Evolutionary conservation across 2,329 filamentous ascomycete genomes (phyloP).

Genomic region (Xylariaceae sp.): DNA sequence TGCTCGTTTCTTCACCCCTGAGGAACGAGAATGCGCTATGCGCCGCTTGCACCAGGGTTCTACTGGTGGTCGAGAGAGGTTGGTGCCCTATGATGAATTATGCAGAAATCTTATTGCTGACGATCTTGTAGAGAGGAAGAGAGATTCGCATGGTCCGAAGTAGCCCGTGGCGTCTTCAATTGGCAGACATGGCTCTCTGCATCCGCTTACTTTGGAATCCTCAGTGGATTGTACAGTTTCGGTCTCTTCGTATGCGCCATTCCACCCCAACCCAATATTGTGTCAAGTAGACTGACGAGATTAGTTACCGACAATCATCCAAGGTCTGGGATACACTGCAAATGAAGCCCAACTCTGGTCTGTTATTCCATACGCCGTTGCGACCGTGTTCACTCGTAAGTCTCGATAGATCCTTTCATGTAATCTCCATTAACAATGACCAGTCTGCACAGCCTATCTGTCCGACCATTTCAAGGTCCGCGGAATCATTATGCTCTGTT

Average conservation of each 20-base stretch:
- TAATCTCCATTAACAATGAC: background rate
- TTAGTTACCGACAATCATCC: conserved; percentile 59
- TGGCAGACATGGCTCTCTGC: conserved; percentile 60
- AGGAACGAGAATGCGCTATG: conserved; percentile 47
- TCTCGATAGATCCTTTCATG: conserved; percentile 4
- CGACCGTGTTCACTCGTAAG: conserved; percentile 49
- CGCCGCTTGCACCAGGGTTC: conserved; percentile 36
- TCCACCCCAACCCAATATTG: too few species aligned
- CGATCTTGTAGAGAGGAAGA: conserved; percentile 35
- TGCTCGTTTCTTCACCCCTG: conserved; percentile 47
- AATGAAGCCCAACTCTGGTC: conserved; percentile 58
- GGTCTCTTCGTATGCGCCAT: conserved; percentile 52
- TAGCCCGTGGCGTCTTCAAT: conserved; percentile 55
- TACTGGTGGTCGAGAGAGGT: conserved; percentile 34
- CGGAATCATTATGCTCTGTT: conserved; percentile 57
- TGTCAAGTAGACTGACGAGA: background rate
- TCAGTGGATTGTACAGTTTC: conserved; percentile 56
- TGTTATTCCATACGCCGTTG: conserved; percentile 59
- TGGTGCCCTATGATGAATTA: conserved; percentile 2
- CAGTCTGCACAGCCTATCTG: conserved; percentile 49
- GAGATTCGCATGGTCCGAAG: conserved; percentile 56
- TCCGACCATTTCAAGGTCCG: conserved; percentile 57
- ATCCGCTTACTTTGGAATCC: conserved; percentile 55
- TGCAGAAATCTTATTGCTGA: conserved; percentile 16
- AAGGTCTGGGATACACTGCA: conserved; percentile 48